These are phyloP conservation scores for Ustilago trichophora DNA, from an alignment of 1,284 basidiomycete species.

Conservation along the genomic window DNA sequence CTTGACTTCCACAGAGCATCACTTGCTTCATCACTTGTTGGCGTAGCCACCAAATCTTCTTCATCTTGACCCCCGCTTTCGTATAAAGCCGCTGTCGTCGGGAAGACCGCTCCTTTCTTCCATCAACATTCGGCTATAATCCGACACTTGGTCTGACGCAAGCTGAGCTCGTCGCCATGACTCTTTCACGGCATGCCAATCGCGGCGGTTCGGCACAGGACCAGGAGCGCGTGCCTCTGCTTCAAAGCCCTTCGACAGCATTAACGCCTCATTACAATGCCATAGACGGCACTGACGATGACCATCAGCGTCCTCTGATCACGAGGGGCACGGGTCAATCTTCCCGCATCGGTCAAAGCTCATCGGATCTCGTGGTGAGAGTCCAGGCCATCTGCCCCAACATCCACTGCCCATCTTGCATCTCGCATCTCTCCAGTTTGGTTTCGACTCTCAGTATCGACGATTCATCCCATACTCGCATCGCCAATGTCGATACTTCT, in stretches of 20 bases:
- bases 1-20: too few species aligned
- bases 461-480: constrained; percentile 2
- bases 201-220: not conserved
- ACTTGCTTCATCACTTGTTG: not conserved
- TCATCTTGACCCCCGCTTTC: not conserved
- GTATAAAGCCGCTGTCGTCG: too few species aligned
- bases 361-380: constrained; percentile 15
- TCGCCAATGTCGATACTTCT: constrained; percentile 60
- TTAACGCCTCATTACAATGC: constrained; percentile 4
- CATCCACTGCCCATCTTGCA: constrained; percentile 68
- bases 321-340: not conserved
- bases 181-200: not conserved
- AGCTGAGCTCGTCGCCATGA: not conserved
- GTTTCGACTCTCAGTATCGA: constrained; percentile 44
- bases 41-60: not conserved
- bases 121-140: too few species aligned
- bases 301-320: constrained; percentile 1
- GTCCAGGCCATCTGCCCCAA: constrained; percentile 34
- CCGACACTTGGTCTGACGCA: too few species aligned
- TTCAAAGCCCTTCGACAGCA: not conserved
- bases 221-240: constrained; percentile 7
- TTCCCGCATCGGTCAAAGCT: constrained; percentile 2
- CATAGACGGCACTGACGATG: not conserved
- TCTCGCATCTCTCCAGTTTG: constrained; percentile 64
- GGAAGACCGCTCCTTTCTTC: too few species aligned